Evolutionary conservation across 2,329 filamentous ascomycete genomes (phyloP), one percentile per base, ranked within the genome.

Genomic region (Aspergillus eucalypticola): DNA sequence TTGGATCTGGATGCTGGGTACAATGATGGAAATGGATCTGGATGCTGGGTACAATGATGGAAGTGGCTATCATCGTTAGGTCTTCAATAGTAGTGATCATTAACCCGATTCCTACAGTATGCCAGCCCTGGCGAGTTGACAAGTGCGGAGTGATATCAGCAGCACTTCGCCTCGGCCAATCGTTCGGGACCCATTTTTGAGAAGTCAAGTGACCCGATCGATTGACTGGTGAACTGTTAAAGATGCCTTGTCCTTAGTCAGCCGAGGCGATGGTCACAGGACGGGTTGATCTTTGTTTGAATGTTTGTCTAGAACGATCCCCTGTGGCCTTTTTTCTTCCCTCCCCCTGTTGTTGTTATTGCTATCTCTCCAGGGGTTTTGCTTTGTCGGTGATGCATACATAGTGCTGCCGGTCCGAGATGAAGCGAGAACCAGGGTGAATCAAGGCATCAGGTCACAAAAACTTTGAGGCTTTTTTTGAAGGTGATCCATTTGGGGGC

Each of bases 181-280:
- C 61, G 63, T 60, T 60, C 56, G 8, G 59, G 63, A 44, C 60
- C 62, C 66, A 65, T 60, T 59, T 63, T 65, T 63, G 42, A 44
- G 60, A 54, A 66, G 65, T 68, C 66, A 67, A 67, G 62, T 68
- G 66, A 68, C 66, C 60, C 60, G 53, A 52, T 53, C 59, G 57
- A 58, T 64, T 56, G 60, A 60, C 55, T 48, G 54, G 58, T 49
- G 49, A 64, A 63, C 59, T 63, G 60, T 35, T 58, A 58, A 59
- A 54, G n/a, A 49, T 42, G 17, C 51, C 49, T 38, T 35, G 52
- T 27, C 25, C 57, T 68, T 67, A 68, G 61, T 68, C 64, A 68
- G 62, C 65, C 21, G n/a, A n/a, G 10, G 50, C 56, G 54, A 38
- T 63, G 66, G 66, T 68, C 66, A 68, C 66, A 68, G 66, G 66